Base-by-base conservation (phyloP, 208 protist species). In the Crithidia fasciculata region DNA sequence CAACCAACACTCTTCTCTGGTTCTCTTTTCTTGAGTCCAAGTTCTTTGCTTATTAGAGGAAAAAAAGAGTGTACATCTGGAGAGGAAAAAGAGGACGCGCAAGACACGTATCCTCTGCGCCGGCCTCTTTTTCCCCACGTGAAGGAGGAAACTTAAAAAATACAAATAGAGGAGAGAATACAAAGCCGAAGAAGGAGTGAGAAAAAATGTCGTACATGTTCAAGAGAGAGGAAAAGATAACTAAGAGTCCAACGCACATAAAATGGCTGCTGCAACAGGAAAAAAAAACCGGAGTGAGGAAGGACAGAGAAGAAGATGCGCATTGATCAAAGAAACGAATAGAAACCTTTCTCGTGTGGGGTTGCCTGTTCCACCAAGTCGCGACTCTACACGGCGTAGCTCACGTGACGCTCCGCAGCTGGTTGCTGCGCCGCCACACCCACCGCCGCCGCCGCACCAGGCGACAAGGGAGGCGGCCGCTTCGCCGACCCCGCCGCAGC, bases 371-470 rank as follows among this genome's bases (percentile, higher is more conserved):
- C 28, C 28, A 28, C 28, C 0, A 28, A 28, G 28, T 28, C 15
- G 18, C 39, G 19, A 43, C 19, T 45, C 44, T 66, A 78, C 5
- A 45, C 72, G 1, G 77, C 71, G 54, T 80, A 85, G 58, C 56
- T 80, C 41, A 74, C 74, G 19, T 70, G 62, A 6, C 52, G 64
- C 49, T 59, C 64, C 16, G 7, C 59, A 0, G 64, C 5, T 5
- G 52, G 16, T 18, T 65, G 63, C 62, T 61, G 54, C 28, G 45
- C 43, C 28, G 59, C 56, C 8, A 73, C 67, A n/a, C 71, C 59
- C 19, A 15, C 12, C 9, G 81, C 69, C 15, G 77, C 78, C 19
- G 74, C 66, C 15, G 77, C 81, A n/a, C 78, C 72, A 28, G 81
- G 72, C 18, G 78, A 72, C 4, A 86, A 50, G 50, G 37, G 40